Conservation (phyloP, 495 filamentous ascomycete species). For the Lasiosphaeria ovina region DNA sequence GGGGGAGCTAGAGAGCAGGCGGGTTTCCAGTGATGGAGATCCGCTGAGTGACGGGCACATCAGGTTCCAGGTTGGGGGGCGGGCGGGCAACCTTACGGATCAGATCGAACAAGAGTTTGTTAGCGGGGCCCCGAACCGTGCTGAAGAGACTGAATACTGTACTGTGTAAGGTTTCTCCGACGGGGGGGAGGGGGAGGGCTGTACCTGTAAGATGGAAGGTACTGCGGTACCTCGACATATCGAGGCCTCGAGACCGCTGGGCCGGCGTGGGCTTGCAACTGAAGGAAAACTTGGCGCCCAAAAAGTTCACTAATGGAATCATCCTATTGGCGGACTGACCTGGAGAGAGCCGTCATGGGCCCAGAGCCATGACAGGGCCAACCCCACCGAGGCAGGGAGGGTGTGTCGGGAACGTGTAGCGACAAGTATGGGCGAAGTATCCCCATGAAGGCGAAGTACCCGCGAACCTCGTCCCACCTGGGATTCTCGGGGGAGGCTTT, state of each 20-base stretch:
- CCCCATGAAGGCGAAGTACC: conserved; percentile 12
- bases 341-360: conserved; percentile 13
- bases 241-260: background rate
- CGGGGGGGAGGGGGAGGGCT: no score
- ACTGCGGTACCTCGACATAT: background rate
- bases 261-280: conserved; percentile 5
- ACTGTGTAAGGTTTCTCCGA: background rate
- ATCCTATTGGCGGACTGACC: conserved; percentile 28
- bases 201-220: background rate
- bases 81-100: background rate
- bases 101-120: conserved; percentile 1
- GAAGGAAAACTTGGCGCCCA: conserved; percentile 17
- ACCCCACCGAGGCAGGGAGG: conserved; percentile 22
- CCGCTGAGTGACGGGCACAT: conserved; percentile 9
- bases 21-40: conserved; percentile 15
- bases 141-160: background rate
- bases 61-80: background rate
- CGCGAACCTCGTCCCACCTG: conserved; percentile 13
- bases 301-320: conserved; percentile 27
- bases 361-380: conserved; percentile 25
- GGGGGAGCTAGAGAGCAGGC: conserved; percentile 9
- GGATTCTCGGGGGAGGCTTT: conserved; percentile 23
- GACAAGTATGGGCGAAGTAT: conserved; percentile 22
- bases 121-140: background rate
- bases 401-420: conserved; percentile 18